Evolutionary conservation across 164 flowering plant genomes (phyloP), one percentile per base, ranked within the genome.

Genomic region (Euptelea pleiosperma): DNA sequence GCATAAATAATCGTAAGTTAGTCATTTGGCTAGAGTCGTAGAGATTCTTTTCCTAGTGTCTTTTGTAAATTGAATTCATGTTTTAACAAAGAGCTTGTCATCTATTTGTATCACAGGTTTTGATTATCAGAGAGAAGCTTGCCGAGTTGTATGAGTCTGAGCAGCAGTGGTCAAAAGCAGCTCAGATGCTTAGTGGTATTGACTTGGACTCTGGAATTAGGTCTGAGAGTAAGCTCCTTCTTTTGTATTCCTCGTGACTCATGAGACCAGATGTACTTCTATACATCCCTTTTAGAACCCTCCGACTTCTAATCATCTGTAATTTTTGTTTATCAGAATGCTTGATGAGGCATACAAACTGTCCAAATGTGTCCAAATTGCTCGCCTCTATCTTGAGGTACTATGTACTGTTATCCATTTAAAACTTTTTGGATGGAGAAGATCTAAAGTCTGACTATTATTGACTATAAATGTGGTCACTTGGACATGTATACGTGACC

Each of bases 171-270:
- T 93, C 97, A 61, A 90, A 82, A 75, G 99, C 99, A 66, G 99
- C 99, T 37, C 97, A 86, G 74, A 93, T 93, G 97, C 97, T 93
- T 21, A 93, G 99, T 63, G 99, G 99, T 56, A 93, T 93, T 68
- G 97, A 90, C 75, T 63, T 93, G 34, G 99, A 93, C 62, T 88
- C 97, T 44, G 83, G 81, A 67, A 90, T 93, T 86, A 90, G 99
- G 99, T 90, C 22, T 34, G 74, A 21, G 46, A 35, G 49, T 62
- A 41, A 36, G 50, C 22, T 39, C 48, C 25, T 19, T 21, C 1
- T 58, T 33, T 49, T 26, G 34, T 50, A n/a, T n/a, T n/a, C n/a
- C n/a, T 40, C 61, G 29, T 16, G 30, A 14, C 33, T 62, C 10
- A 6, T 60, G 43, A 25, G 30, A 12, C 15, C 21, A 4, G 55